Conservation (phyloP, 1,139 yeast genomes). For the Geotrichum restrictum region DNA sequence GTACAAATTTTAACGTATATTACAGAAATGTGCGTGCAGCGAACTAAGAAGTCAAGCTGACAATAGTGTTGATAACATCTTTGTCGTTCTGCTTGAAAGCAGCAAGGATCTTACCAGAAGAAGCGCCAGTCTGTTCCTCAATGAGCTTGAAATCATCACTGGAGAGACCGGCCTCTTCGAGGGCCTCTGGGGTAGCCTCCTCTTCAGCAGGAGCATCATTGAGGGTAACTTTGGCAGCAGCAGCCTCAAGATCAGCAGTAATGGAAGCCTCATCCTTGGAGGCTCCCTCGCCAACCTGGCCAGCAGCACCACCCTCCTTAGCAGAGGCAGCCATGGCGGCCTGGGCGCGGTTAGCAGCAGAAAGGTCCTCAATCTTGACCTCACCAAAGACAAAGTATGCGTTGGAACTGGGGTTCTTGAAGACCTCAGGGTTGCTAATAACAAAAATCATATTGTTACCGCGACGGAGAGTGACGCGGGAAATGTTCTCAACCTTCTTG, state of each 20-base stretch:
- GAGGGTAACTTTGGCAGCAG: conserved; percentile 49
- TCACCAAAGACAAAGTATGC: conserved; percentile 76
- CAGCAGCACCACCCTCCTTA: conserved; percentile 43
- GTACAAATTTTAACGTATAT: too few relatives aligned
- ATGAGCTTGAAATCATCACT: conserved; percentile 76
- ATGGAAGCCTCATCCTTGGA: conserved; percentile 70
- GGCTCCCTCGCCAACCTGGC: conserved; percentile 43
- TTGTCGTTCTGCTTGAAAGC: conserved; percentile 86
- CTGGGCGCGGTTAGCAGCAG: conserved; percentile 25
- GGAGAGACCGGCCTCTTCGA: conserved; percentile 76
- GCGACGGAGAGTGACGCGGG: conserved; percentile 95
- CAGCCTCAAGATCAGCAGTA: conserved; percentile 87
- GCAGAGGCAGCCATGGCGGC: conserved; percentile 43
- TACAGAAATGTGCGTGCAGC: too few relatives aligned
- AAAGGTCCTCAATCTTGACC: conserved; percentile 60
- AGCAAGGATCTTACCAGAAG: conserved; percentile 85
- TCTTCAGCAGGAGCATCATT: conserved; percentile 35
- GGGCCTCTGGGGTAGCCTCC: conserved; percentile 63
- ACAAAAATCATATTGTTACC: conserved; percentile 90
- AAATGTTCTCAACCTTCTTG: conserved; percentile 86
- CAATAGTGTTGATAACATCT: conserved; percentile 93
- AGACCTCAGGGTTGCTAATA: conserved; percentile 92
- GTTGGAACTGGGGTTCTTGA: conserved; percentile 84
- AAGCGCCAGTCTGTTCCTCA: conserved; percentile 82
- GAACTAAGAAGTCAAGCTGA: conserved; percentile 59